Evolutionary conservation across 108 stramenopile species (phyloP).

Genomic region (Skeletonema marinoi): DNA sequence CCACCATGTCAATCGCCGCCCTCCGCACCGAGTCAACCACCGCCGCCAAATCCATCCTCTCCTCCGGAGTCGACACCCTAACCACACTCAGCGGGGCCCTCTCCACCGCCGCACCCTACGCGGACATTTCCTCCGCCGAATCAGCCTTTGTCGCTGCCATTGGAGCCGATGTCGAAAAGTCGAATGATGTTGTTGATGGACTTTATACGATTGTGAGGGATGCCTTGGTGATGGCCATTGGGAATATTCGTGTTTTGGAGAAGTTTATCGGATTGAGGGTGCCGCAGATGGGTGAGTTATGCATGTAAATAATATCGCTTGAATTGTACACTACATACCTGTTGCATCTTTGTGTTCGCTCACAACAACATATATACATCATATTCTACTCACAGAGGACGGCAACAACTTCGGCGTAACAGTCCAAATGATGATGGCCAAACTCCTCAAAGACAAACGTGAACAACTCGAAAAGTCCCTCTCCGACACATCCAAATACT

Average conservation of each 20-base stretch:
- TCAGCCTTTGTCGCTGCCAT: slow-evolving; percentile 29
- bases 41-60: slow-evolving; percentile 47
- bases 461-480: slow-evolving; percentile 46
- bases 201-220: slow-evolving; percentile 32
- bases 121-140: slow-evolving; percentile 27
- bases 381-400: slow-evolving; percentile 43
- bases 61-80: slow-evolving; percentile 31
- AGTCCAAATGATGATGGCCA: slow-evolving; percentile 66
- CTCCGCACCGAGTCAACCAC: slow-evolving; percentile 27
- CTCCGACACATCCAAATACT: slow-evolving; percentile 57
- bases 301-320: neutral
- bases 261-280: slow-evolving; percentile 43
- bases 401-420: slow-evolving; percentile 86
- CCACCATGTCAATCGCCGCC: slow-evolving; percentile 2
- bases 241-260: slow-evolving; percentile 34
- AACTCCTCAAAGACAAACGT: slow-evolving; percentile 49
- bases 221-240: slow-evolving; percentile 18
- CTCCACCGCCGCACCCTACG: slow-evolving; percentile 15
- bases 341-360: neutral
- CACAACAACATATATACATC: neutral
- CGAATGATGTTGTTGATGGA: slow-evolving; percentile 37
- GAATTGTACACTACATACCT: neutral
- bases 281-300: slow-evolving; percentile 51
- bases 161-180: slow-evolving; percentile 11
- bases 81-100: slow-evolving; percentile 25